Evolutionary conservation across 2,329 filamentous ascomycete species (phyloP).

Genomic region (Stagonosporopsis chrysanthemi): DNA sequence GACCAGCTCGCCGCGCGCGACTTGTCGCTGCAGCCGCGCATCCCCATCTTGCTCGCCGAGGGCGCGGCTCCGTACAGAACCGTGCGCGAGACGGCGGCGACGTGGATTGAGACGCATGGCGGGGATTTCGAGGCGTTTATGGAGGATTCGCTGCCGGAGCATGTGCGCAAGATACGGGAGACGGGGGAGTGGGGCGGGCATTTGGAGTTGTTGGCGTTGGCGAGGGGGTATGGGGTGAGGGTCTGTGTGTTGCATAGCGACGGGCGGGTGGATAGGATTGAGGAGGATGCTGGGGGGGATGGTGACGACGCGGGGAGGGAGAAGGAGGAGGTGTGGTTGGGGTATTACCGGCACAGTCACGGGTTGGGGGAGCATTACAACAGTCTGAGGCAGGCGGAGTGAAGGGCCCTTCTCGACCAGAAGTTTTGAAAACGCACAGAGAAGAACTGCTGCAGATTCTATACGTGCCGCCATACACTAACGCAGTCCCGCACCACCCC

Average conservation of each 20-base stretch:
- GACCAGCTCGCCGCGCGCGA: slow-evolving; percentile 72
- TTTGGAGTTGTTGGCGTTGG: slow-evolving; percentile 85
- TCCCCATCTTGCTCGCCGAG: slow-evolving; percentile 37
- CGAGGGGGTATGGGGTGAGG: slow-evolving; percentile 78
- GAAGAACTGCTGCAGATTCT: neutral
- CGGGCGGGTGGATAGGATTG: slow-evolving; percentile 79
- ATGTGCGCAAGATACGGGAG: slow-evolving; percentile 78
- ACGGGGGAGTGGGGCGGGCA: slow-evolving; percentile 98
- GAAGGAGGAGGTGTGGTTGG: slow-evolving; percentile 79
- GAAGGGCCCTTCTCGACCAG: neutral
- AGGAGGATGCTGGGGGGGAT: slow-evolving; percentile 56
- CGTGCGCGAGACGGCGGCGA: slow-evolving; percentile 75
- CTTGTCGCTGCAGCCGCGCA: slow-evolving; percentile 44
- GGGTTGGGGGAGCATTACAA: slow-evolving; percentile 98
- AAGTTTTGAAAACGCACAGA: too few relatives aligned
- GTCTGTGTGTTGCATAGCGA: slow-evolving; percentile 86
- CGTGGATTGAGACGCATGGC: slow-evolving; percentile 75
- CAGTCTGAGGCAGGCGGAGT: slow-evolving; percentile 65
- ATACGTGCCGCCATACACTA: slow-evolving; percentile 56
- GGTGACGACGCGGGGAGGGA: slow-evolving; percentile 42
- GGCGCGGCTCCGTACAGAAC: slow-evolving; percentile 62
- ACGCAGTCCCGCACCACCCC: slow-evolving; percentile 61
- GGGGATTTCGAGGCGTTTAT: slow-evolving; percentile 89
- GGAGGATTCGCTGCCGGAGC: slow-evolving; percentile 77
- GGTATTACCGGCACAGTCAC: slow-evolving; percentile 93